These are phyloP conservation scores for Colletotrichum musae DNA, from an alignment of 2,329 filamentous ascomycete species.

Conservation along the genomic window DNA sequence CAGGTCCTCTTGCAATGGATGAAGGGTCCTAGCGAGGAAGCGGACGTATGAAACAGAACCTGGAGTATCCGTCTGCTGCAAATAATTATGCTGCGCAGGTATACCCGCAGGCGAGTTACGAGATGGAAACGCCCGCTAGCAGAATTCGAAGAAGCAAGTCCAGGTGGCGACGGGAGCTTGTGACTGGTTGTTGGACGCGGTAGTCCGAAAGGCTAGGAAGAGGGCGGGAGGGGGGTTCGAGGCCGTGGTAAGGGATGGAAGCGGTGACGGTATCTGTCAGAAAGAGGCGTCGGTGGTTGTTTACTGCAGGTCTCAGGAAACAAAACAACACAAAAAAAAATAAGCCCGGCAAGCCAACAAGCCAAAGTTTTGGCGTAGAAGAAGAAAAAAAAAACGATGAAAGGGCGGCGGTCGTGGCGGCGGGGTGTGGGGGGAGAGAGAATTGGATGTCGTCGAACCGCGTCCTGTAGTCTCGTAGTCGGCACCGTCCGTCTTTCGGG, in stretches of 20 bases:
- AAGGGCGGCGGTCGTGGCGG: neutral
- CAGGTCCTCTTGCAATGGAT: slow-evolving; percentile 21
- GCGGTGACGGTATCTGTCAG: neutral
- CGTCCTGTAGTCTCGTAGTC: neutral
- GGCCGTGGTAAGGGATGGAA: neutral
- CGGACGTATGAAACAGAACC: slow-evolving; percentile 30
- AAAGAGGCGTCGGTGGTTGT: neutral
- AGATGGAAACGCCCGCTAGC: slow-evolving; percentile 12
- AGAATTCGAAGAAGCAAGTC: slow-evolving; percentile 19
- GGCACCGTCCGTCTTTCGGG: neutral
- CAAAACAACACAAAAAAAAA: neutral
- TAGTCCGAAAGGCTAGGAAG: slow-evolving; percentile 7
- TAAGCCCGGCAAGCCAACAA: neutral
- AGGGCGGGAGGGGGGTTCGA: neutral
- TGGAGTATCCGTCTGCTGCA: neutral
- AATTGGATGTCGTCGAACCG: neutral
- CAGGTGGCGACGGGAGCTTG: slow-evolving; percentile 5
- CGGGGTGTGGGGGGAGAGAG: neutral
- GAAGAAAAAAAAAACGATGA: neutral
- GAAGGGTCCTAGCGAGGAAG: slow-evolving; percentile 25
- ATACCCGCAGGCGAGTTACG: slow-evolving; percentile 3
- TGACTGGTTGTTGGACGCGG: slow-evolving; percentile 18
- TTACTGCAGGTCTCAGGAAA: slow-evolving; percentile 23
- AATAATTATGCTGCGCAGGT: neutral
- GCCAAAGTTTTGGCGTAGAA: neutral